Percentiles rank a stretch among this genome's conserved stretches.
Conservation (phyloP, 2,329 filamentous ascomycete species). For the Nannizzia gypsea region DNA sequence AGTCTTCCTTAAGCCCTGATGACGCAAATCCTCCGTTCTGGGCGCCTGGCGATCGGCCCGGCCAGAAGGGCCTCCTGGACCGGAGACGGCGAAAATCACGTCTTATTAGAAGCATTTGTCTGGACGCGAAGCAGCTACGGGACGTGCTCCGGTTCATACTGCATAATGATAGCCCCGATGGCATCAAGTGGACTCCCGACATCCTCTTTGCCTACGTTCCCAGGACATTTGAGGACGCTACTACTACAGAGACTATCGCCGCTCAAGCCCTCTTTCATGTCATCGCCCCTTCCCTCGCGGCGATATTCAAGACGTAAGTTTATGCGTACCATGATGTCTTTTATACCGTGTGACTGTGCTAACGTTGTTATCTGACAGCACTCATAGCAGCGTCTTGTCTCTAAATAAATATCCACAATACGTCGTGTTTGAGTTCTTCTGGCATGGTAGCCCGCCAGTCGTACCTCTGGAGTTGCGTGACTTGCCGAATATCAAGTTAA, state of each 20-base stretch:
- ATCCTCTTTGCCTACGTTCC: background rate
- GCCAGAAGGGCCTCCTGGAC: background rate
- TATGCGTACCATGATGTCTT: background rate
- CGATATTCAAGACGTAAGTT: background rate
- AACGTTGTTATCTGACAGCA: background rate
- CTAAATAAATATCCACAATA: background rate
- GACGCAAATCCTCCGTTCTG: constrained; percentile 8
- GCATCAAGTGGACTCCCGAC: background rate
- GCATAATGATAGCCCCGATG: background rate
- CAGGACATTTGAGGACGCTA: background rate
- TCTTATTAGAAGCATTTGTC: background rate
- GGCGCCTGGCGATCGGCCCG: background rate
- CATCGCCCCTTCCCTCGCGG: background rate
- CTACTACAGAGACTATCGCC: background rate
- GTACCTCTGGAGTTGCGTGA: background rate
- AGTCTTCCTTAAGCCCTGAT: background rate
- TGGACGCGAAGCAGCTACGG: background rate
- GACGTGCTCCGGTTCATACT: constrained; percentile 1
- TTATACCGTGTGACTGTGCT: background rate
- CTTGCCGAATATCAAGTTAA: background rate
- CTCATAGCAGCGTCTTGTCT: background rate
- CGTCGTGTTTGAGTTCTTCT: background rate
- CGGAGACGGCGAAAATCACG: background rate
- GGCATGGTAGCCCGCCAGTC: background rate
- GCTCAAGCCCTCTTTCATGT: background rate